Evolutionary conservation across 441 rosid species (phyloP), one percentile per base, ranked within the genome.

Genomic region (Croton setiger): DNA sequence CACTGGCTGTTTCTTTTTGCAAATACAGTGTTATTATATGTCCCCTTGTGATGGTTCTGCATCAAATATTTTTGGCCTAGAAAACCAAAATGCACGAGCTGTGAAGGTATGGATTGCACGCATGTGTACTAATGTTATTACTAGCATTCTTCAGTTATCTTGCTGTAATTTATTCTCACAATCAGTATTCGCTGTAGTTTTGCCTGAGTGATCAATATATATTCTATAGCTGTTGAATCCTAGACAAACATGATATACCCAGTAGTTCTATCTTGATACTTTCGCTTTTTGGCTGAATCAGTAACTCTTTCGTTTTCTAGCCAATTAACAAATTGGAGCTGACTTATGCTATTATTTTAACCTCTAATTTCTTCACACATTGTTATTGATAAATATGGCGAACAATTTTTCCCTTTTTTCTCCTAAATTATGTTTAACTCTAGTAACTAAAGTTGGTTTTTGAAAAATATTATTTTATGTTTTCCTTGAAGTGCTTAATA

Each of bases 31-130:
- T 17, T n/a, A 31, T 48, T n/a, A 13, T 14, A n/a, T 48, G 17
- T 17, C 52, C 3, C 52, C 52, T 14, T 67, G 2, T 39, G 43
- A 4, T 39, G 43, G 17, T 45, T 45, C 31, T 27, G 31, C 31
- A 27, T 45, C 49, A 39, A 39, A 39, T 39, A 39, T 5, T 39
- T 10, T 45, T 14, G 10, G 17, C 37, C 67, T n/a, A 53, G 58
- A 39, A 41, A n/a, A 62, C 39, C 60, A 68, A 68, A 47, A 60
- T 35, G 63, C 65, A 52, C 1, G 31, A 60, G 7, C 10, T 63
- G 13, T 74, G 17, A 52, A 66, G 72, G 71, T 63, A 60, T 12
- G 36, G 15, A 45, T 62, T n/a, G 20, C 35, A 36, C 8, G 54
- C 35, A n/a, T 64, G 11, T n/a, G 15, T 17, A 12, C 36, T 31